Conservation (phyloP, 805 yeast genomes). For the Saturnispora zaruensis region DNA sequence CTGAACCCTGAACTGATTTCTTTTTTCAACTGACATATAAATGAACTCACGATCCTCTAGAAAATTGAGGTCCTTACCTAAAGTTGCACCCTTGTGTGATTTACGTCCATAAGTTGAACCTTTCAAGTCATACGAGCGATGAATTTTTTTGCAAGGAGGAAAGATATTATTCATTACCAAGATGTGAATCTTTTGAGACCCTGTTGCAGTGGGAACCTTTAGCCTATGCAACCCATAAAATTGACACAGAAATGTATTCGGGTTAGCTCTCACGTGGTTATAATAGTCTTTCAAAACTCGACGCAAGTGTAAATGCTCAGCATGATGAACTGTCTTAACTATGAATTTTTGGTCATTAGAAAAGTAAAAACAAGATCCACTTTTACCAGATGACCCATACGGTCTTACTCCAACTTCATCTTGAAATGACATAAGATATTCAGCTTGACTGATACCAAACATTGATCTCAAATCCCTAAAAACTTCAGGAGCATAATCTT, state of each 20-base stretch:
- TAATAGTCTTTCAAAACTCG: conserved; percentile 68
- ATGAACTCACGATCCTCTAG: conserved; percentile 55
- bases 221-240: conserved; percentile 93
- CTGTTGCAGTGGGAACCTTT: conserved; percentile 63
- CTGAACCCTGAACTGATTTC: conserved; percentile 54
- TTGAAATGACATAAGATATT: conserved; percentile 83
- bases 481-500: conserved; percentile 92
- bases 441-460: conserved; percentile 92
- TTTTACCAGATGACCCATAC: conserved; percentile 91
- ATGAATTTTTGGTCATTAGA: conserved; percentile 90
- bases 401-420: conserved; percentile 89
- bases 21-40: conserved; percentile 67
- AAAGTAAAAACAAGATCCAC: conserved; percentile 93
- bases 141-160: conserved; percentile 87
- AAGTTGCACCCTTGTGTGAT: conserved; percentile 37
- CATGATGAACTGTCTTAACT: conserved; percentile 89
- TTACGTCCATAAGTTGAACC: conserved; percentile 84
- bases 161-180: conserved; percentile 94
- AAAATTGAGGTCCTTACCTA: conserved; percentile 87
- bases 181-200: conserved; percentile 67
- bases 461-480: conserved; percentile 72
- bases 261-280: conserved; percentile 70
- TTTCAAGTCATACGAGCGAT: conserved; percentile 79
- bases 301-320: conserved; percentile 82
- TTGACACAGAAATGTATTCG: conserved; percentile 86